Conservation (phyloP, 768 basidiomycete species). For the Mrakia gelida region DNA sequence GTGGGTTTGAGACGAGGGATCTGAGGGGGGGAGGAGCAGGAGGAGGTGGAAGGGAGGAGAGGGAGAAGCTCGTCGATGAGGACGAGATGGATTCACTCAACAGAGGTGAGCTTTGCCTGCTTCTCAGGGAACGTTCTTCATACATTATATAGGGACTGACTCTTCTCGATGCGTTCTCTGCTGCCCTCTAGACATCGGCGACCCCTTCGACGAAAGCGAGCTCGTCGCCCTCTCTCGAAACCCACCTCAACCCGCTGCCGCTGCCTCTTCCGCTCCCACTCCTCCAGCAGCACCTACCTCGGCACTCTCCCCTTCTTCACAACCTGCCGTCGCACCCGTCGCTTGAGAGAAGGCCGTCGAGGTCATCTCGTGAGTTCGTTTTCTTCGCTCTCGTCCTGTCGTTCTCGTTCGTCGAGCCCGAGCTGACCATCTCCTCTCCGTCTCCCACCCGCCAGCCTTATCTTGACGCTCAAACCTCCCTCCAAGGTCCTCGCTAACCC, state of each 20-base stretch:
- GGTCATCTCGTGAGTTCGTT: background rate
- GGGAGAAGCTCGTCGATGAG: constrained; percentile 14
- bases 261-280: background rate
- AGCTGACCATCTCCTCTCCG: too few species aligned
- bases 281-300: background rate
- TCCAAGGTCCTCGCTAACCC: too few species aligned
- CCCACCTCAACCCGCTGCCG: background rate
- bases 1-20: background rate
- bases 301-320: background rate
- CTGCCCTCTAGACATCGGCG: background rate
- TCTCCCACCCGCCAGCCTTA: too few species aligned
- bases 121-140: background rate
- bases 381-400: too few species aligned
- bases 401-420: too few species aligned
- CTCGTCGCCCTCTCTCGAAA: background rate
- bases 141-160: background rate
- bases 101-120: background rate
- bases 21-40: background rate
- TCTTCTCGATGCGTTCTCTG: too few species aligned
- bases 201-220: background rate
- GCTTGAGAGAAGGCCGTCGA: background rate
- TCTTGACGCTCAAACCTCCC: too few species aligned
- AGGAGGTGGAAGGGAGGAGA: constrained; percentile 1
- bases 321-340: background rate
- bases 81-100: background rate